A percentile compares a stretch with the other conserved stretches of the same genome.
phyloP scores from a whole-genome alignment of 1,284 basidiomycete genomes.

The Leucoagaricus sp. region DNA sequence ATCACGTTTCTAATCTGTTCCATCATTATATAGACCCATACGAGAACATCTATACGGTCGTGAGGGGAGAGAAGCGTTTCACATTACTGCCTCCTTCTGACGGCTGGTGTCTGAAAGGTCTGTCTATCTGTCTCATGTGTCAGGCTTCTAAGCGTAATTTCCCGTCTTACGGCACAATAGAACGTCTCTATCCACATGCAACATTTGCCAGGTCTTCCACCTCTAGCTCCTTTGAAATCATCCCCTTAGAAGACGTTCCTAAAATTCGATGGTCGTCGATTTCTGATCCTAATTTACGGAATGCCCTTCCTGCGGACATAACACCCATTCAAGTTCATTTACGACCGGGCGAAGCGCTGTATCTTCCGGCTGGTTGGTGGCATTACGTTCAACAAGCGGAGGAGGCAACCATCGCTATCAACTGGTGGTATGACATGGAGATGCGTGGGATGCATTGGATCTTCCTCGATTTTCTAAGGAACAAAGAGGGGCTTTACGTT shows the following conservation, averaged over 20 bases:
- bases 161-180: slow-evolving; percentile 36
- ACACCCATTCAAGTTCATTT: slow-evolving; percentile 70
- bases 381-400: slow-evolving; percentile 78
- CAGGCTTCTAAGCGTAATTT: background rate
- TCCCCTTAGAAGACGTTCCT: slow-evolving; percentile 43
- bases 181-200: slow-evolving; percentile 70
- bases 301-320: slow-evolving; percentile 48
- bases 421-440: slow-evolving; percentile 89
- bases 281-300: slow-evolving; percentile 49
- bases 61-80: slow-evolving; percentile 84
- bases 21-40: slow-evolving; percentile 68
- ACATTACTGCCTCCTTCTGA: slow-evolving; percentile 85
- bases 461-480: slow-evolving; percentile 62
- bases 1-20: background rate
- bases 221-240: slow-evolving; percentile 41
- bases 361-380: slow-evolving; percentile 91
- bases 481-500: slow-evolving; percentile 37
- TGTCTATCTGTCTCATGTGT: background rate
- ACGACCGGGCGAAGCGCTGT: slow-evolving; percentile 77
- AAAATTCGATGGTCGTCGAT: slow-evolving; percentile 78
- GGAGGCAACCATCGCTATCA: slow-evolving; percentile 72
- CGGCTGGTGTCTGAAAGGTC: slow-evolving; percentile 80
- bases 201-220: slow-evolving; percentile 50
- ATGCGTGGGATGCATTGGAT: slow-evolving; percentile 70
- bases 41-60: slow-evolving; percentile 89